Evolutionary conservation across 1,284 basidiomycete species (phyloP).

Genomic region (Malassezia caprae): DNA sequence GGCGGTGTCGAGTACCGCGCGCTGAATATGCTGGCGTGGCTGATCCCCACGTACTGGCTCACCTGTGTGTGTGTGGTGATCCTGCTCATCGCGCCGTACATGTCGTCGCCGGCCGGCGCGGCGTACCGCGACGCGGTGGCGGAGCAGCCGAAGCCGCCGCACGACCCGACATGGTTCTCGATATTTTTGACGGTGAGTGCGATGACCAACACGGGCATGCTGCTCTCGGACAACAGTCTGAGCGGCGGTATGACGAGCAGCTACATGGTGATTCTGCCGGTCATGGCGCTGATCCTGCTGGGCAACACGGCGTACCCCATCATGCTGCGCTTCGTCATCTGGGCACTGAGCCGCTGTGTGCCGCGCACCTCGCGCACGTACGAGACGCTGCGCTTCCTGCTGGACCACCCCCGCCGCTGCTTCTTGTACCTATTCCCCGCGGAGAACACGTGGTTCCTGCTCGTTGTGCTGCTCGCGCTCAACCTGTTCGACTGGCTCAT

Average conservation of each 20-base stretch:
- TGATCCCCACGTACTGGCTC: constrained; percentile 34
- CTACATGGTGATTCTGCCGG: constrained; percentile 64
- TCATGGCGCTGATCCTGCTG: constrained; percentile 63
- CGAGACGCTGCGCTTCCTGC: constrained; percentile 78
- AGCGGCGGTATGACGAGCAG: constrained; percentile 66
- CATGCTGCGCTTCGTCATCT: constrained; percentile 51
- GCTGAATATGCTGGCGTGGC: constrained; percentile 59
- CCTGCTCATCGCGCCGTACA: constrained; percentile 38
- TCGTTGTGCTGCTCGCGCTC: constrained; percentile 61
- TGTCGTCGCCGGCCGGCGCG: constrained; percentile 28
- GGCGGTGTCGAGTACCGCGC: constrained; percentile 92
- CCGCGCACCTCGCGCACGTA: constrained; percentile 57
- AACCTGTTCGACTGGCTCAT: constrained; percentile 66
- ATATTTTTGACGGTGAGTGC: constrained; percentile 75
- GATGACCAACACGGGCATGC: constrained; percentile 79
- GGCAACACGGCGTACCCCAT: constrained; percentile 70
- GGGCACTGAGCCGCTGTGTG: constrained; percentile 61
- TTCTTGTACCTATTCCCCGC: constrained; percentile 91
- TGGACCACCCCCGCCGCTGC: constrained; percentile 88
- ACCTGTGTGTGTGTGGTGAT: constrained; percentile 21
- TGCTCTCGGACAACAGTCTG: constrained; percentile 80
- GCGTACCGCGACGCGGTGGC: constrained; percentile 30
- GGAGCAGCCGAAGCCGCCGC: constrained; percentile 47
- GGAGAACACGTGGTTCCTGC: constrained; percentile 78
- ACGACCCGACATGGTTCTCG: constrained; percentile 58